These are phyloP conservation scores for Gentiana straminea DNA, from an alignment of 257 asterid species.

Conservation along the genomic window DNA sequence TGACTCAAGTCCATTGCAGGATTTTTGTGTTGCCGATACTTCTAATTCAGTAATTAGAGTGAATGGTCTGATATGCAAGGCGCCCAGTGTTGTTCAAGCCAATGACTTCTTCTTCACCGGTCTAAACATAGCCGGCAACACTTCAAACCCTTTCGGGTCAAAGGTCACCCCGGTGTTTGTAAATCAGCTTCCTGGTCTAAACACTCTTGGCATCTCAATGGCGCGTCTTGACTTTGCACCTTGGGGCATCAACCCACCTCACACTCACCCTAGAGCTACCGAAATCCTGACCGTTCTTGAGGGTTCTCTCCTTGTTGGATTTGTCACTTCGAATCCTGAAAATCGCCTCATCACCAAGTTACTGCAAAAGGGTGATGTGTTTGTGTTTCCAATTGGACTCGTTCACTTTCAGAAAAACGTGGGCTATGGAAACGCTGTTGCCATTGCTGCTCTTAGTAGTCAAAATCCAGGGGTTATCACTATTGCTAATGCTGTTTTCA, in stretches of 20 bases:
- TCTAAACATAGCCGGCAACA: conserved; percentile 17
- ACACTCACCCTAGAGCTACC: conserved; percentile 9
- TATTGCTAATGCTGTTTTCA: conserved; percentile 2
- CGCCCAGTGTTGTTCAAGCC: conserved; percentile 3
- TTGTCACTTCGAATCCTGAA: conserved; percentile 6
- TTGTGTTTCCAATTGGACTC: conserved; percentile 8
- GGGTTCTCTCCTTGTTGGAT: conserved; percentile 3
- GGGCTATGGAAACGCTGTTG: conserved; percentile 4
- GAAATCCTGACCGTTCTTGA: conserved; percentile 2
- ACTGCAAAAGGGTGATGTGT: conserved; percentile 3
- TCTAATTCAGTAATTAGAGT: background rate
- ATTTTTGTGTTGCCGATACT: conserved; percentile 10
- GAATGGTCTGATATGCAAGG: conserved; percentile 16
- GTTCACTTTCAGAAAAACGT: conserved; percentile 10
- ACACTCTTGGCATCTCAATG: conserved; percentile 5
- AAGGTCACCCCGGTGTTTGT: background rate
- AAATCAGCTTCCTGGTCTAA: background rate
- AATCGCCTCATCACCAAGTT: conserved; percentile 1
- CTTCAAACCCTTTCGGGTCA: conserved; percentile 14
- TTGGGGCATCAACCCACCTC: conserved; percentile 7
- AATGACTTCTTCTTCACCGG: conserved; percentile 21
- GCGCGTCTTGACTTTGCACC: background rate
- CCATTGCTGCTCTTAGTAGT: conserved; percentile 8
- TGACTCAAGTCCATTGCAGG: conserved; percentile 16
- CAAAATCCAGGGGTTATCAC: conserved; percentile 9